Evolutionary conservation across 192 early-diverging fungal genomes (phyloP), one percentile per base, ranked within the genome.

Genomic region (Rhizophagus prolifer): DNA sequence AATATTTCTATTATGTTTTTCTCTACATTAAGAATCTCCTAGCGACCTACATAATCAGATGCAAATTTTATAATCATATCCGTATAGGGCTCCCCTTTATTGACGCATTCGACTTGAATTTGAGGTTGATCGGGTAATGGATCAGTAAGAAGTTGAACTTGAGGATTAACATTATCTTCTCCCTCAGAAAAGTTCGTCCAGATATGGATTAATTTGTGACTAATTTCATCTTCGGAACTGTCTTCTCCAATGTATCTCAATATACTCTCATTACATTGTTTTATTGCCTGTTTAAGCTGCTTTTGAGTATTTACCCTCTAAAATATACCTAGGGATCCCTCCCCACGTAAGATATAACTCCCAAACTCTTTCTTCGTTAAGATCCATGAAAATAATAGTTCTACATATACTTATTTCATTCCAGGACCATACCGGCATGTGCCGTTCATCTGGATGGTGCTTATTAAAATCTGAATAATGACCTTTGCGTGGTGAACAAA

Each of bases 241-340:
- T 14, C 13, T 34, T n/a, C 38, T 73, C 25, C 71, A 36, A 59
- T 14, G 21, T 3, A n/a, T 23, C 4, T 6, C 0, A 73, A 73
- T 54, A 23, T 13, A 0, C 16, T 54, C 14, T 3, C 5, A 54
- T 54, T 21, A 0, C 67, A n/a, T 9, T 0, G 0, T 0, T 0
- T 44, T n/a, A 69, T 44, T n/a, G 67, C 67, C 0, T 44, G 0
- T n/a, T 69, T 9, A n/a, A 73, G 31, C 26, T 44, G 30, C 0
- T 36, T 61, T 59, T 73, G 71, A 4, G 0, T 14, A 59, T 60
- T 63, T 30, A n/a, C 50, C 50, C 21, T 73, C 58, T 14, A 73
- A 26, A n/a, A 59, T 23, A 36, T 58, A 73, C 4, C 47, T 19
- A 61, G 58, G 58, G 19, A 73, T 73, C 16, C 58, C 71, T 72